Percentiles rank a stretch among this genome's conserved stretches.
phyloP scores from a whole-genome alignment of 306 rosid species.

The Pyrus communis region DNA sequence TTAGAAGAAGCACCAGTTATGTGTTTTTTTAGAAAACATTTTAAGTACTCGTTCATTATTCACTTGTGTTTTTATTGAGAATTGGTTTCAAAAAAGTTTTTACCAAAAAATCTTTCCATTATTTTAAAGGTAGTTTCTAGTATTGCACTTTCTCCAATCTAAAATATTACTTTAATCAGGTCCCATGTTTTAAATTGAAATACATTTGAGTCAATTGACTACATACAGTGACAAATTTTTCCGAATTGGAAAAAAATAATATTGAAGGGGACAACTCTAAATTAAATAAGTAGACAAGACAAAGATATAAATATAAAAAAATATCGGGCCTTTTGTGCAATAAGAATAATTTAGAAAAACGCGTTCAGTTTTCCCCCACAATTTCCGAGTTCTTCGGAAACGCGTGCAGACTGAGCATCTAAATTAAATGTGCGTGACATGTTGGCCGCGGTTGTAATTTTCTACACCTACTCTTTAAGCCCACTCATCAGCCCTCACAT shows the following conservation, averaged over 20 bases:
- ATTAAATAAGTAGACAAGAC: not conserved
- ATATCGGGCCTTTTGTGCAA: not conserved
- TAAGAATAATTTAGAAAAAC: not conserved
- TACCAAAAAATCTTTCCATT: too few species aligned
- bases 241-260: too few species aligned
- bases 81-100: too few species aligned
- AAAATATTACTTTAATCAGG: not conserved
- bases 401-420: not conserved
- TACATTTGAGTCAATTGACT: not conserved
- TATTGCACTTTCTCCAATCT: not conserved
- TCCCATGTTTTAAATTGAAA: not conserved
- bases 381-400: not conserved
- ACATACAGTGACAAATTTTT: not conserved
- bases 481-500: not conserved
- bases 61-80: too few species aligned
- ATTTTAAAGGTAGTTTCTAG: not conserved
- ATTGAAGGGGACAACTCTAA: not conserved
- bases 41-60: too few species aligned
- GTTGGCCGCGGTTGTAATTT: constrained; percentile 14
- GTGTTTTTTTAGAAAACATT: too few species aligned
- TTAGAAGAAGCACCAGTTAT: too few species aligned
- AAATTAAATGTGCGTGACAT: not conserved
- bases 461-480: not conserved
- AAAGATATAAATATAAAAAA: not conserved
- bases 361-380: not conserved